Base-by-base conservation (phyloP, 2,329 filamentous ascomycete species). In the Colletotrichum sp. region DNA sequence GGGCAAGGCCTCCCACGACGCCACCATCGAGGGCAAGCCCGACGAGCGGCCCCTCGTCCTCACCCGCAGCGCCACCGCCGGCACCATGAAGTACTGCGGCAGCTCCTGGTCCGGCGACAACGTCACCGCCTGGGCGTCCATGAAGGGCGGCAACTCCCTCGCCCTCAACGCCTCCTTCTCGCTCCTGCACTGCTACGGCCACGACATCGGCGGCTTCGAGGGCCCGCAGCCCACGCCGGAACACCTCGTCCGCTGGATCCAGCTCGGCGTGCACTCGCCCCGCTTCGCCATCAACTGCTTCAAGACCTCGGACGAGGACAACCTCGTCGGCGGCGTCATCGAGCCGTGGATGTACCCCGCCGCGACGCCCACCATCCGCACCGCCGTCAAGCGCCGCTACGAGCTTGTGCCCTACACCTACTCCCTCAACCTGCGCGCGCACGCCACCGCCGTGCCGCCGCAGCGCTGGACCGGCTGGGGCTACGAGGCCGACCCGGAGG, bases 201-300 rank as follows among this genome's bases (percentile, higher is more conserved):
- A 95, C 79, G 93, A 95, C 73, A 95, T 95, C 77, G 93, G 94
- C 59, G 93, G 93, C 0, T 95, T 95, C 79, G 93, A 95, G 85
- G 93, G 93, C 32, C 93, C 93, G 0, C 93, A 95, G 80, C 94
- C 94, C 0, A 90, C 90, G 0, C 92, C 93, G 0, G 94, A 95
- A 80, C 88, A 95, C 3, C 88, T 95, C 0, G 89, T 95, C 4
- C 91, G 93, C 34, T 95, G 94, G 94, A 88, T 95, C 15, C 94
- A 95, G 80, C 88, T 94, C 3, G 94, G 93, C 8, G 90, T 92
- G 76, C 90, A 95, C 84, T 93, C 92, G 2, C 89, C 92, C 0
- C 91, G 93, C 0, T 95, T 95, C 79, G 92, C 93, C 13, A 95
- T 95, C 86, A 95, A 95, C 83, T 95, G 93, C 83, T 95, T 93